phyloP scores from a whole-genome alignment of 164 flowering plant species.

The Magnolia kwangsiensis region DNA sequence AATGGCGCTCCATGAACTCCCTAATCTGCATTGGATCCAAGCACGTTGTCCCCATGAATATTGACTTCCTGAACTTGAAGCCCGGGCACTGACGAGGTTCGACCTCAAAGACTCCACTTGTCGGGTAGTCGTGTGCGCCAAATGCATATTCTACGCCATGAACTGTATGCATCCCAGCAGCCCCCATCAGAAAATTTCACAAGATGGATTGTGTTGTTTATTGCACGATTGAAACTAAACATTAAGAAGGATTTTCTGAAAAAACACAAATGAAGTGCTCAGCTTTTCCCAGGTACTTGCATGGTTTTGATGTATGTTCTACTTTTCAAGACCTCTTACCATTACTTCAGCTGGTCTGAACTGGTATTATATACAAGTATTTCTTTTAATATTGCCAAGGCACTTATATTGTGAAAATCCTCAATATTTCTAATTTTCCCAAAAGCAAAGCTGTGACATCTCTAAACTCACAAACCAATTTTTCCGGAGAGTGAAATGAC shows the following conservation, averaged over 20 bases:
- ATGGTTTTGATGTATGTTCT: too few relatives aligned
- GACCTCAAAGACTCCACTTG: constrained; percentile 93
- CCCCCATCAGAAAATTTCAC: constrained; percentile 3
- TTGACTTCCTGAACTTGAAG: constrained; percentile 83
- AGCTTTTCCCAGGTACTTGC: not conserved
- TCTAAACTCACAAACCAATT: too few relatives aligned
- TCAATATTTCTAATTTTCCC: too few relatives aligned
- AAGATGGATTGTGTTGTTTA: not conserved
- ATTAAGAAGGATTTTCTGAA: not conserved
- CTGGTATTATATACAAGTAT: too few relatives aligned
- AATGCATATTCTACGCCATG: constrained; percentile 97
- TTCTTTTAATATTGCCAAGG: too few relatives aligned
- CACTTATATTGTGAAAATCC: too few relatives aligned
- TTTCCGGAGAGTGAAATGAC: too few relatives aligned
- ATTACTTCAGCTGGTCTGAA: too few relatives aligned
- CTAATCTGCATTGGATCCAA: constrained; percentile 68
- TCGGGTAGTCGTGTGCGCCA: constrained; percentile 90
- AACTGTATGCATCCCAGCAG: constrained; percentile 38
- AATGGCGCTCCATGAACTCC: constrained; percentile 75
- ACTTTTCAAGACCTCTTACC: too few relatives aligned
- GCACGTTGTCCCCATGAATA: constrained; percentile 77
- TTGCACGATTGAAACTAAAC: not conserved
- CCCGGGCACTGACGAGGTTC: constrained; percentile 97
- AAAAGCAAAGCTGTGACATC: too few relatives aligned
- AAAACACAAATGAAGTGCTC: not conserved